These are phyloP conservation scores for Cocos nucifera DNA, from an alignment of 176 grass and related monocot genomes.

Conservation along the genomic window DNA sequence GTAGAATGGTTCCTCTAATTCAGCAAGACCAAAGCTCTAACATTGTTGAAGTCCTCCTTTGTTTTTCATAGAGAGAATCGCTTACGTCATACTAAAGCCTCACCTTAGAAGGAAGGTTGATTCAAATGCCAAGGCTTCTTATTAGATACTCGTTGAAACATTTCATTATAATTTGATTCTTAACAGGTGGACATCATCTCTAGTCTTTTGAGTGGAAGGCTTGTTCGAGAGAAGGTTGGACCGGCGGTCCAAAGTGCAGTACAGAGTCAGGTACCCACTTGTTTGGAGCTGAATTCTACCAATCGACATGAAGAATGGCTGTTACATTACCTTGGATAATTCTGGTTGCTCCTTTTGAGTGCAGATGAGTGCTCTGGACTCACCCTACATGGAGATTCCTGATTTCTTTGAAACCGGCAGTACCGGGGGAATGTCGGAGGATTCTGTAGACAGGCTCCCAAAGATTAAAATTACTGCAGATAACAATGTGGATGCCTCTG, in stretches of 20 bases:
- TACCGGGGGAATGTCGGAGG: slow-evolving; percentile 30
- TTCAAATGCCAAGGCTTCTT: no score
- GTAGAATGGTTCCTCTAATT: no score
- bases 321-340: background rate
- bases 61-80: no score
- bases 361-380: slow-evolving; percentile 78
- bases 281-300: background rate
- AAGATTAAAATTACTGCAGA: slow-evolving; percentile 34
- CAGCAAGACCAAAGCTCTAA: no score
- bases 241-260: slow-evolving; percentile 58
- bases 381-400: slow-evolving; percentile 49
- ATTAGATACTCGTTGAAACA: background rate
- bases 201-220: slow-evolving; percentile 63
- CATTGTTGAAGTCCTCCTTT: no score
- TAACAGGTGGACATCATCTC: slow-evolving; percentile 65
- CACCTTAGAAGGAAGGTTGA: no score
- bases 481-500: slow-evolving; percentile 33
- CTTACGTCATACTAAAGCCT: no score
- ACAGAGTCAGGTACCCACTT: slow-evolving; percentile 62
- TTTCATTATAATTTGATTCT: background rate
- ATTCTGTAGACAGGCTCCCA: slow-evolving; percentile 41
- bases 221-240: slow-evolving; percentile 74
- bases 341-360: no score
- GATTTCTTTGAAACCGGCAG: slow-evolving; percentile 67
- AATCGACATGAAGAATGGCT: no score